A percentile compares a stretch with the other conserved stretches of the same genome.
Conservation (phyloP, 75 land plant species). For the Larix kaempferi region DNA sequence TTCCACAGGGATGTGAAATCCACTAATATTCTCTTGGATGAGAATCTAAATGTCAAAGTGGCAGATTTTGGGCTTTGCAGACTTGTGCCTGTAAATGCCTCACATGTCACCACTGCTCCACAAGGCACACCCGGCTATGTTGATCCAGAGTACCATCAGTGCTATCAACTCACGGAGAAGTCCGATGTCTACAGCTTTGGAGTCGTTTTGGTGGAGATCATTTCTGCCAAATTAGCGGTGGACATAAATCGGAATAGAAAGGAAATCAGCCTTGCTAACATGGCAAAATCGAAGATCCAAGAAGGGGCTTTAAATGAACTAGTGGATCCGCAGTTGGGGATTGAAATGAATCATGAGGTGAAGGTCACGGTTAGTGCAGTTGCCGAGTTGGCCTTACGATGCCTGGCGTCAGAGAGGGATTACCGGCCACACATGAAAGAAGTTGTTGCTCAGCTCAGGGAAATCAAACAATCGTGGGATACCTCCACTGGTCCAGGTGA, state of each 20-base stretch:
- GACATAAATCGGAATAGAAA: conserved; percentile 4
- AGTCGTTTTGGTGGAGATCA: conserved; percentile 28
- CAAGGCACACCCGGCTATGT: conserved; percentile 33
- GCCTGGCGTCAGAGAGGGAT: no score
- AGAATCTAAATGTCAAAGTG: conserved; percentile 17
- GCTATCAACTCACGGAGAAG: conserved; percentile 29
- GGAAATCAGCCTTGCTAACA: no score
- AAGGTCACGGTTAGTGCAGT: no score
- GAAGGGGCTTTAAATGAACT: no score
- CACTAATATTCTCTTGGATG: conserved; percentile 27
- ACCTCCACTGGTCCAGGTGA: no score
- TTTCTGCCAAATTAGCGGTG: conserved; percentile 19
- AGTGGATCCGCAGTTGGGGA: no score
- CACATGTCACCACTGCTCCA: conserved; percentile 28
- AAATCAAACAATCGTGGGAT: no score
- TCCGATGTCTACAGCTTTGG: conserved; percentile 38
- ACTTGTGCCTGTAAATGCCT: conserved; percentile 3
- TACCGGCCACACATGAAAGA: no score
- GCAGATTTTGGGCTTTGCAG: conserved; percentile 35
- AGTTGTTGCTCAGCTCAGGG: no score
- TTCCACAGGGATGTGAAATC: conserved; percentile 39
- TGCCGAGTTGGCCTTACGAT: no score
- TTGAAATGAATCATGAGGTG: no score
- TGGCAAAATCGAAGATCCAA: no score
- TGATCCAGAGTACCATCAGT: conserved; percentile 25